These are phyloP conservation scores for Epichloe amarillans DNA, from an alignment of 2,329 filamentous ascomycete species.

Conservation along the genomic window DNA sequence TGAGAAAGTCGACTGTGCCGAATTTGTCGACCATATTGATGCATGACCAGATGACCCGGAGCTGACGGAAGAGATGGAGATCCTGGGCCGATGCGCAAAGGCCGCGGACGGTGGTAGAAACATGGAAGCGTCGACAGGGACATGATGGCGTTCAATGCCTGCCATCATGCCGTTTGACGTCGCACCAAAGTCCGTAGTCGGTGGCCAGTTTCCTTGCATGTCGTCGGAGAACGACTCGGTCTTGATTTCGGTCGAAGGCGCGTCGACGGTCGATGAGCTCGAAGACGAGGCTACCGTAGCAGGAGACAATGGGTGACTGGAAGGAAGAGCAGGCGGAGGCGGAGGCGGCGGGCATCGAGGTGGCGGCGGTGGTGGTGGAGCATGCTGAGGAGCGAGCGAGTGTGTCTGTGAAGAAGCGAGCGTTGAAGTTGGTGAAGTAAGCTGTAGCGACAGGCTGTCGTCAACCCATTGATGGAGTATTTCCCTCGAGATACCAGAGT, in stretches of 20 bases:
- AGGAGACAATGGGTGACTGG: constrained; percentile 9
- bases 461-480: constrained; percentile 28
- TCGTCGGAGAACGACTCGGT: constrained; percentile 17
- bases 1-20: constrained; percentile 26
- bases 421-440: constrained; percentile 10
- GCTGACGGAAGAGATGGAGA: constrained; percentile 36
- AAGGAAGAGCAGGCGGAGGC: constrained; percentile 15
- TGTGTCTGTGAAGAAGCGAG: constrained; percentile 8
- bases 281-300: constrained; percentile 7
- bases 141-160: constrained; percentile 2
- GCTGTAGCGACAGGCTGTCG: constrained; percentile 22
- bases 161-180: constrained; percentile 4
- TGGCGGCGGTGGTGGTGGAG: constrained; percentile 18
- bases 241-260: constrained; percentile 17
- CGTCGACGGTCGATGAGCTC: constrained; percentile 8
- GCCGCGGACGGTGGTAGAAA: constrained; percentile 24
- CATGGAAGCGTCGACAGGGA: constrained; percentile 13
- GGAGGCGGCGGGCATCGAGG: constrained; percentile 17
- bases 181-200: constrained; percentile 5
- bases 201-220: constrained; percentile 12
- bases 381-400: constrained; percentile 12
- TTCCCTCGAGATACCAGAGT: constrained; percentile 31
- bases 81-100: constrained; percentile 28
- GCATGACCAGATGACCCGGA: constrained; percentile 35
- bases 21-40: constrained; percentile 31